Base-by-base conservation (phyloP, 495 filamentous ascomycete species). In the Baudoinia panamericana region DNA sequence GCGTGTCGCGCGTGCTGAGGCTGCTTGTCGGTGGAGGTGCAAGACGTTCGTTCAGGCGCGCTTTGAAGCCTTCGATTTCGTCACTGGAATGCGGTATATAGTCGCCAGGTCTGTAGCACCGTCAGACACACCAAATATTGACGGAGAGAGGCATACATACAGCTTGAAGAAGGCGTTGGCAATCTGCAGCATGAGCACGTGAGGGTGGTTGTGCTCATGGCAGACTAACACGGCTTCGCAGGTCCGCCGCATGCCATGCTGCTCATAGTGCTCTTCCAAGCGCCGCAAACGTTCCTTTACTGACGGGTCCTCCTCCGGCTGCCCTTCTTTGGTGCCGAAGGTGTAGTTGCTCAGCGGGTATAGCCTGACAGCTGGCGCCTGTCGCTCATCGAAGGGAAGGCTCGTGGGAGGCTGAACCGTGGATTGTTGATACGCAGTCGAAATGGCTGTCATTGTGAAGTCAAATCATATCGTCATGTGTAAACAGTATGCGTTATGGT, bases 91-190 rank as follows among this genome's bases (percentile, higher is more conserved):
- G 77, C 27, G 77, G 70, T n/a, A 97, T 76, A 52, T 95, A 97
- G 61, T 96, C 92, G 43, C 92, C 92, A 1, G 90, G 90, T 35
- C 79, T 83, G 28, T 12, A 36, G 38, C 3, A 36, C 32, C 12
- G 22, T 45, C 42, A 52, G 43, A 46, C 24, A 46, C 43, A 19
- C 41, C 21, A 2, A 7, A 20, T 40, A n/a, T 32, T 13, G 32
- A n/a, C n/a, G n/a, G n/a, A n/a, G n/a, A n/a, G n/a, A n/a, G n/a
- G n/a, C n/a, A 21, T n/a, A 51, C 69, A 10, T 67, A 83, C 63
- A 96, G 72, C 65, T 97, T 97, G 68, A 96, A 96, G 62, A 97
- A 97, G 4, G 90, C 88, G 63, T 97, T 97, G 17, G 90, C 90
- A 46, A 97, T 97, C 67, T 96, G 90, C 49, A 96, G 69, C 92